Evolutionary conservation across 2,329 filamentous ascomycete species (phyloP).

Genomic region (Podosphaera xanthii): DNA sequence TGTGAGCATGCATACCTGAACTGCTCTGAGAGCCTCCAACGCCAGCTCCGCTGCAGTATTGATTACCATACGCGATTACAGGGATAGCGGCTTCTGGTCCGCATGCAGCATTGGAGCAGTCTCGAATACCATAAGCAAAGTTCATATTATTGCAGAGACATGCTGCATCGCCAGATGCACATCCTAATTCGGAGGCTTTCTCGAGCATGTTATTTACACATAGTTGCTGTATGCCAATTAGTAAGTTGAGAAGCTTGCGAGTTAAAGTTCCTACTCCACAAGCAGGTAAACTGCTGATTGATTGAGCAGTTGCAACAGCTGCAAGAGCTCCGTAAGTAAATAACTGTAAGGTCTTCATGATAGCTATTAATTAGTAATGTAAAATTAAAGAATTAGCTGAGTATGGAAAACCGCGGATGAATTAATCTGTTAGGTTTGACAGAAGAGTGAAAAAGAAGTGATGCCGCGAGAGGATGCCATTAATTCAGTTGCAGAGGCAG

Average conservation of each 20-base stretch:
- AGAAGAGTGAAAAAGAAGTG: no score
- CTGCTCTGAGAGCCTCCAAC: neutral
- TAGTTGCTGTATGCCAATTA: constrained; percentile 10
- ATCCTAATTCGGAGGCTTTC: constrained; percentile 20
- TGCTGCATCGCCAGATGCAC: constrained; percentile 15
- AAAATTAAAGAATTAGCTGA: neutral
- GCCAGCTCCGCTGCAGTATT: constrained; percentile 10
- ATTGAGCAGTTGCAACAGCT: constrained; percentile 10
- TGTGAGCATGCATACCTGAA: neutral
- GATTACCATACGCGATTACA: constrained; percentile 14
- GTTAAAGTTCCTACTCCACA: constrained; percentile 14
- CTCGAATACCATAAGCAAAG: constrained; percentile 24
- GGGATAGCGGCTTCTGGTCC: constrained; percentile 9
- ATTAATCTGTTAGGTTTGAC: no score
- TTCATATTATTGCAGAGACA: constrained; percentile 23
- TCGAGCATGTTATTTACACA: constrained; percentile 24
- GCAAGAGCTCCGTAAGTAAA: constrained; percentile 6
- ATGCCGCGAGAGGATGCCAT: neutral
- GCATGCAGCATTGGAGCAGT: constrained; percentile 23
- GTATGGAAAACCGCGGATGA: no score
- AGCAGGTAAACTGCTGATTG: constrained; percentile 9
- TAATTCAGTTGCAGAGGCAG: neutral
- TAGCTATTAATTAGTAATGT: neutral
- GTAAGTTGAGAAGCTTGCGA: neutral
- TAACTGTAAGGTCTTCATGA: neutral